Base-by-base conservation (phyloP, 2,329 filamentous ascomycete species). In the Coniochaeta sp. region DNA sequence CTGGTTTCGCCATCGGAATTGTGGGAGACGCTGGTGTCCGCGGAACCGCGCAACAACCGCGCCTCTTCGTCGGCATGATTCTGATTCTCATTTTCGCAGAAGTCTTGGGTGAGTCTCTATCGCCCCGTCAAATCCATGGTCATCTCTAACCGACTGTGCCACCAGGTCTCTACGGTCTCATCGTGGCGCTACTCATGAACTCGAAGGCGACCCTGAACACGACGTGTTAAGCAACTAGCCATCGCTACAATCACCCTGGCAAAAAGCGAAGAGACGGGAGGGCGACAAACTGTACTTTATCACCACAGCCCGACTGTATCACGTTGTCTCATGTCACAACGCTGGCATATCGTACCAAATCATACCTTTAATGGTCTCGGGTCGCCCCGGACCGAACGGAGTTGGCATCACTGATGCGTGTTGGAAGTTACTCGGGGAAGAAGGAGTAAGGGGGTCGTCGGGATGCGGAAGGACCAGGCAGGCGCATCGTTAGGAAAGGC, bases 181-280 rank as follows among this genome's bases (percentile, higher is more conserved):
- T 99, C 71, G 94, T 99, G 61, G 94, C 94, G 59, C 87, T 99
- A 67, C 85, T 99, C 69, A 99, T 99, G 95, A 99, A 97, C 88
- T 95, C 94, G 54, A 95, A 94, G 79, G 88, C 87, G 33, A 74
- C 73, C 55, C 73, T 83, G 61, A 81, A 85, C 64, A 79, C 78
- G 61, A 68, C 60, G 55, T 91, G 87, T 73, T 83, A 82, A 75
- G 57, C 47, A 52, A 46, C 48, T 27, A 51, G 35, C 60, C 61
- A 60, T 42, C 20, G 56, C 42, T 52, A 40, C 51, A 53, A 47
- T 35, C n/a, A 26, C 20, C 5, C 10, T 26, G 38, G 20, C 20
- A 5, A 42, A n/a, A 2, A 14, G 12, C 22, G 14, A 28, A 10
- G 45, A 20, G 26, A 55, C 49, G n/a, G 52, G 38, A 40, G 57